A percentile compares a stretch with the other conserved stretches of the same genome.
Conservation (phyloP, 495 filamentous ascomycete genomes). For the Lindgomyces ingoldianus region DNA sequence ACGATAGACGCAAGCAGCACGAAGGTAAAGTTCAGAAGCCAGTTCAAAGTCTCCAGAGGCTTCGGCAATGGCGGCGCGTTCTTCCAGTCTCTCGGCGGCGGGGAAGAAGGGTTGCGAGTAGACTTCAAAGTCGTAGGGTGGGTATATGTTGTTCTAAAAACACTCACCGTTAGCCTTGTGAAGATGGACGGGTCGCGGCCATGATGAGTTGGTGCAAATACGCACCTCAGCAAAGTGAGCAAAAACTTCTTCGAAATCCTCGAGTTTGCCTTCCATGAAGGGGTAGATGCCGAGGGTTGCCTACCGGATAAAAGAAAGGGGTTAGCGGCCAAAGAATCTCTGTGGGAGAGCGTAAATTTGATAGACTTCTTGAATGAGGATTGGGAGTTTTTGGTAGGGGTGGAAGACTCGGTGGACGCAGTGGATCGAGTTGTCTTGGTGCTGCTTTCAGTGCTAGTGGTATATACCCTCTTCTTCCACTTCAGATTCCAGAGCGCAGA, state of each 20-base stretch:
- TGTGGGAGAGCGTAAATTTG: not conserved
- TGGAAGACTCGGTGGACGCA: not conserved
- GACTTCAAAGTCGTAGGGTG: slow-evolving; percentile 23
- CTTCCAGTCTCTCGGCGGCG: slow-evolving; percentile 14
- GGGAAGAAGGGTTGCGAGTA: slow-evolving; percentile 33
- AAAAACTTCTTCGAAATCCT: slow-evolving; percentile 33
- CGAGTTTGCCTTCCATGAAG: slow-evolving; percentile 33
- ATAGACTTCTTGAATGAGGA: not conserved
- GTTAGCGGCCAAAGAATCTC: not conserved
- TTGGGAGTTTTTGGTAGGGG: not conserved
- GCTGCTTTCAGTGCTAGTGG: not conserved
- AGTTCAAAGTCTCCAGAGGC: slow-evolving; percentile 14
- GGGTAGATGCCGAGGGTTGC: slow-evolving; percentile 34
- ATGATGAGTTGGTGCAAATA: not conserved
- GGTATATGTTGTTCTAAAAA: slow-evolving; percentile 20
- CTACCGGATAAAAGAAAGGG: not conserved
- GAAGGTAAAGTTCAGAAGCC: slow-evolving; percentile 33
- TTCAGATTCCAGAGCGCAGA: slow-evolving; percentile 31
- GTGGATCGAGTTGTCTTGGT: not conserved
- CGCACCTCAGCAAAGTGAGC: slow-evolving; percentile 24
- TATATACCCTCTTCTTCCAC: slow-evolving; percentile 31
- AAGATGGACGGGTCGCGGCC: not conserved
- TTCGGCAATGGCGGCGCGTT: slow-evolving; percentile 8
- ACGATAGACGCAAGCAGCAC: slow-evolving; percentile 31
- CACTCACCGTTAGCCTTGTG: not conserved